A percentile compares a stretch with the other conserved stretches of the same genome.
phyloP scores from a whole-genome alignment of 768 basidiomycete genomes.

The Suillus placidus region DNA sequence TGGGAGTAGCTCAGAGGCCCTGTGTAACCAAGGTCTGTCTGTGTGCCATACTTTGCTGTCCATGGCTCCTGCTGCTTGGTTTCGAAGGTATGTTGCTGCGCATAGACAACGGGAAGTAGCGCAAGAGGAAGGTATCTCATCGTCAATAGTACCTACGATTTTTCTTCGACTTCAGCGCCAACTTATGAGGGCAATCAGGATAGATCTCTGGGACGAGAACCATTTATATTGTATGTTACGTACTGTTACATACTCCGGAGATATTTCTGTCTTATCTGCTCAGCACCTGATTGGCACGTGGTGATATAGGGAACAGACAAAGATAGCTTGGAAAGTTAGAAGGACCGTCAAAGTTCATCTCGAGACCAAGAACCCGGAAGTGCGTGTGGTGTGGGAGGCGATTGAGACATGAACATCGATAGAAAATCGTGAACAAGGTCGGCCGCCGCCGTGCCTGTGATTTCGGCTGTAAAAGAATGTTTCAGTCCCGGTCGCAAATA shows the following conservation, averaged over 20 bases:
- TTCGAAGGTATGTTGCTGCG: conserved; percentile 9
- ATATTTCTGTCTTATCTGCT: conserved; percentile 8
- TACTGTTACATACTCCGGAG: conserved; percentile 2
- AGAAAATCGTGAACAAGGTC: conserved; percentile 50
- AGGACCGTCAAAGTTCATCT: conserved; percentile 25
- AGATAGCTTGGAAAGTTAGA: not conserved
- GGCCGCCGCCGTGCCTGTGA: conserved; percentile 46
- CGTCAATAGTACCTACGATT: not conserved
- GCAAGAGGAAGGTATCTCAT: conserved; percentile 9
- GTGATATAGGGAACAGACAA: conserved; percentile 2
- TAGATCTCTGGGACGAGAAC: not conserved
- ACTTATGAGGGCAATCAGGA: not conserved
- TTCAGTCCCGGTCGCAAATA: not conserved
- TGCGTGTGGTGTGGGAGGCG: conserved; percentile 24
- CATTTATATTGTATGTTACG: not conserved
- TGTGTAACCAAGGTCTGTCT: conserved; percentile 67
- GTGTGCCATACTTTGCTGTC: conserved; percentile 65
- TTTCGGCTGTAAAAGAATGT: conserved; percentile 34
- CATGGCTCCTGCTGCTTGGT: conserved; percentile 41
- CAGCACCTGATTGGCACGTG: conserved; percentile 3
- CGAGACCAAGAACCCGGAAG: conserved; percentile 15
- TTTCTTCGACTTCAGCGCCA: not conserved
- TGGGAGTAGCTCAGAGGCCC: conserved; percentile 81
- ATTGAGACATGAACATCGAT: conserved; percentile 38
- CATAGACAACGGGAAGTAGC: conserved; percentile 5